Conservation (phyloP, 1,139 yeast species). For the Yamadazyma friedrichii region DNA sequence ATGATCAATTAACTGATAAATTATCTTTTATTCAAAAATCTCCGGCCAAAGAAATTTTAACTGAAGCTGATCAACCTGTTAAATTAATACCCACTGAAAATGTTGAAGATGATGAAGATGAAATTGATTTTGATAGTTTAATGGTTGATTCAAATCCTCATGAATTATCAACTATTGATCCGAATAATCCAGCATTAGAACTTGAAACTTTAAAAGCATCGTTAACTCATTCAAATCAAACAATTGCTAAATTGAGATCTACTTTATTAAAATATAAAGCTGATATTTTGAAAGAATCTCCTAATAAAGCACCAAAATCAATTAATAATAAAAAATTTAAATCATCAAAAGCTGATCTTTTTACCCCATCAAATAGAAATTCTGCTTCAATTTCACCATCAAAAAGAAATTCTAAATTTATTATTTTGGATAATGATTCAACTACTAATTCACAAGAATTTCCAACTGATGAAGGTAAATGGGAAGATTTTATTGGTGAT, state of each 20-base stretch:
- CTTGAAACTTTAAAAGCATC: constrained; percentile 68
- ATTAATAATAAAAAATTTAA: constrained; percentile 17
- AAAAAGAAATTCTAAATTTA: constrained; percentile 34
- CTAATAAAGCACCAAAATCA: constrained; percentile 13
- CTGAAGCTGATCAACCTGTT: constrained; percentile 16
- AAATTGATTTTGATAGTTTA: constrained; percentile 34
- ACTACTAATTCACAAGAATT: constrained; percentile 6
- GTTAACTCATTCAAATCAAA: constrained; percentile 62
- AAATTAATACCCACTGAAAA: constrained; percentile 11
- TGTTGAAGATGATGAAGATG: constrained; percentile 23
- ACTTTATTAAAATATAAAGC: constrained; percentile 44
- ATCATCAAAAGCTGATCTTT: constrained; percentile 16
- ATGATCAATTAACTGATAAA: constrained; percentile 51
- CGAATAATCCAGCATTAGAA: constrained; percentile 56
- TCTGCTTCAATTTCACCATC: constrained; percentile 32
- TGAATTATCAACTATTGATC: constrained; percentile 35
- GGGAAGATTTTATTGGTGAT: constrained; percentile 45
- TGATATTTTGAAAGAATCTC: constrained; percentile 12
- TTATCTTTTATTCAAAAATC: constrained; percentile 16
- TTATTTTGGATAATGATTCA: constrained; percentile 25
- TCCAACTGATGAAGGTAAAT: constrained; percentile 28
- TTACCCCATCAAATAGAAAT: constrained; percentile 20
- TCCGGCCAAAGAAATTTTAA: background rate
- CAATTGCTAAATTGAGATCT: constrained; percentile 54
- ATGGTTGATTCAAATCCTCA: constrained; percentile 30